A percentile compares a stretch with the other conserved stretches of the same genome.
Evolutionary conservation across 257 asterid genomes (phyloP).

Genomic region (Rauvolfia tetraphylla): DNA sequence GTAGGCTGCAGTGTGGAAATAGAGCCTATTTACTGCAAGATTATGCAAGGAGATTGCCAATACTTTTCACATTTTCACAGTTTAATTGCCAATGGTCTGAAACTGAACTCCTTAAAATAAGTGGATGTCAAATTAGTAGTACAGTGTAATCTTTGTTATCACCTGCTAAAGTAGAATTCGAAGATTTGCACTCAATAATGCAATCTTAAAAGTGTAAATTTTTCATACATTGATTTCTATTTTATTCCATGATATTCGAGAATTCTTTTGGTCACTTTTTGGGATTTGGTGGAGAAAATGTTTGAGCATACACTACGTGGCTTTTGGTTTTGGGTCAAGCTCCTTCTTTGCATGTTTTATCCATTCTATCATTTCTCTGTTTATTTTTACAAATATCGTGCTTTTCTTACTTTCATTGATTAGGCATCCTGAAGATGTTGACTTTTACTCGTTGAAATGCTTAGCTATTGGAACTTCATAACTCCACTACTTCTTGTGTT

Average conservation of each 20-base stretch:
- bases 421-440: not conserved
- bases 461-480: not conserved
- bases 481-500: not conserved
- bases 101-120: not conserved
- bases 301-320: not conserved
- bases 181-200: no score
- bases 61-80: not conserved
- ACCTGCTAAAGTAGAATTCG: no score
- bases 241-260: not conserved
- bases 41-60: not conserved
- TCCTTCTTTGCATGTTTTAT: not conserved
- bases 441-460: not conserved
- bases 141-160: no score
- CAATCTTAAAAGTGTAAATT: not conserved
- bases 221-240: not conserved
- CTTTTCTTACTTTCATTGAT: not conserved
- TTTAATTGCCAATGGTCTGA: not conserved
- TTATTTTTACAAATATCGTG: not conserved
- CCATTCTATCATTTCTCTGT: not conserved
- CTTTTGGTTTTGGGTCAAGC: not conserved
- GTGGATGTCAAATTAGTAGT: not conserved
- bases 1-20: not conserved
- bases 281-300: not conserved
- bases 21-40: no score
- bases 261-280: not conserved